Evolutionary conservation across 139 green algal species (phyloP).

Genomic region (Limnomonas spitsbergensis): DNA sequence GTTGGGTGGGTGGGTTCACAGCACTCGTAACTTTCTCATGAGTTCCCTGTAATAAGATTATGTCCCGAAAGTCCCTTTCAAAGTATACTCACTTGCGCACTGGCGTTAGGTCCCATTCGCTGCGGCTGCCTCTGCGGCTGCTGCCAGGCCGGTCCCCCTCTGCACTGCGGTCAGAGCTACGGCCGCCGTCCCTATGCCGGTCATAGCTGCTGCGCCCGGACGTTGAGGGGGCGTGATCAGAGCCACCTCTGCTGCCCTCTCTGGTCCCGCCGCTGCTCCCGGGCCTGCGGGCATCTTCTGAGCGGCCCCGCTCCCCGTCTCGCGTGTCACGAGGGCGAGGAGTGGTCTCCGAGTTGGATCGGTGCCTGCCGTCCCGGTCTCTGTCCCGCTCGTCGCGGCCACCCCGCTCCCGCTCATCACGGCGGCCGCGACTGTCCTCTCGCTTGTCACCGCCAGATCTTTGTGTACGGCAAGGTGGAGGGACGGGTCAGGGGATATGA

Average conservation of each 20-base stretch:
- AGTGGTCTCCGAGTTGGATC: no score
- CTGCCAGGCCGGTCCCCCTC: not conserved
- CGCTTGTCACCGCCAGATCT: no score
- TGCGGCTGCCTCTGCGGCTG: conserved; percentile 7
- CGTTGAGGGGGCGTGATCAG: not conserved
- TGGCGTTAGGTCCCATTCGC: conserved; percentile 37
- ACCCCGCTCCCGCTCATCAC: conserved; percentile 6
- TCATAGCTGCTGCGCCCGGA: not conserved
- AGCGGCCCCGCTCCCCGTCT: conserved; percentile 6
- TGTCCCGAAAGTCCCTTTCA: no score
- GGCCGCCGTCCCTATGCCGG: not conserved
- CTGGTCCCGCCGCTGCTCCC: conserved; percentile 21
- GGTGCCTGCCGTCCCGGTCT: not conserved
- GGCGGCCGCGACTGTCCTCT: no score
- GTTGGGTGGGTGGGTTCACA: no score
- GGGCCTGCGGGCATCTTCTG: conserved; percentile 4
- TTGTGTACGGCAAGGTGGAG: no score
- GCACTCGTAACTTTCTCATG: no score
- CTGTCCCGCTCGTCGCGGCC: conserved; percentile 14
- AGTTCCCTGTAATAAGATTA: no score
- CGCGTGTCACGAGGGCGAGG: no score
- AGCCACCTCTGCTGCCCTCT: not conserved
- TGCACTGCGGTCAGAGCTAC: not conserved
- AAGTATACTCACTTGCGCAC: conserved; percentile 21
- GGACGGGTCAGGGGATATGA: no score